phyloP scores from a whole-genome alignment of 2,329 filamentous ascomycete species.

The Apiospora hydei region DNA sequence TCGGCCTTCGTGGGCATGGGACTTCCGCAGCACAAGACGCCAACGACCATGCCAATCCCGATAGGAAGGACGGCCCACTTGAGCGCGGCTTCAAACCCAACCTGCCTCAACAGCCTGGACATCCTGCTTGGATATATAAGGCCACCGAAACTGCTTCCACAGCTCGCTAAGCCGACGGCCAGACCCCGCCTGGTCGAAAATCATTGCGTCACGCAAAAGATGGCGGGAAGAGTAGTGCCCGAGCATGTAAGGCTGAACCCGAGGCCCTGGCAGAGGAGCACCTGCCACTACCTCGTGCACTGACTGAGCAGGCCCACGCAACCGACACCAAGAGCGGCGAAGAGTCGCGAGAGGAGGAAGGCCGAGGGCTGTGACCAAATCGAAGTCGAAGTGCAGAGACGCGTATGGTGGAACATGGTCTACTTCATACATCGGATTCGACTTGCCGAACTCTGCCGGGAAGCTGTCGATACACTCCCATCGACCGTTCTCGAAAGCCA shows the following conservation, averaged over 20 bases:
- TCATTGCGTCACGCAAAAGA: slow-evolving; percentile 40
- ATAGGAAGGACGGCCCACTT: too few species aligned
- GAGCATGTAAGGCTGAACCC: slow-evolving; percentile 53
- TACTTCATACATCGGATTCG: too few species aligned
- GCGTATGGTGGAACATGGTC: too few species aligned
- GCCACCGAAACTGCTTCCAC: slow-evolving; percentile 41
- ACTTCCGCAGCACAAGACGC: too few species aligned
- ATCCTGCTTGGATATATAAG: background rate
- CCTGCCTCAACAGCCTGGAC: background rate
- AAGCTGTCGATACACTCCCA: too few species aligned
- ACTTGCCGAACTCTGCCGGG: too few species aligned
- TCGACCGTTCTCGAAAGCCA: too few species aligned
- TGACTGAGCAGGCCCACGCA: slow-evolving; percentile 58
- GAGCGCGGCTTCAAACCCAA: background rate
- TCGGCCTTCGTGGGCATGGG: too few species aligned
- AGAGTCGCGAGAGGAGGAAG: too few species aligned
- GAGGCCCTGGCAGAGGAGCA: slow-evolving; percentile 60
- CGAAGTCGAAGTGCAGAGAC: too few species aligned
- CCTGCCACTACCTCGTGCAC: slow-evolving; percentile 52
- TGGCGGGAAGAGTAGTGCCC: slow-evolving; percentile 37
- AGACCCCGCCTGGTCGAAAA: slow-evolving; percentile 43
- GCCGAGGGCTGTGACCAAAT: too few species aligned
- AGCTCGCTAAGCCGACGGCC: slow-evolving; percentile 44
- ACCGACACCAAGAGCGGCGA: slow-evolving; percentile 54
- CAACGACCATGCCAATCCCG: too few species aligned